Percentiles rank a stretch among this genome's conserved stretches.
These are phyloP conservation scores for Herpetomonas tarakana DNA, from an alignment of 208 protist genomes.

Conservation along the genomic window DNA sequence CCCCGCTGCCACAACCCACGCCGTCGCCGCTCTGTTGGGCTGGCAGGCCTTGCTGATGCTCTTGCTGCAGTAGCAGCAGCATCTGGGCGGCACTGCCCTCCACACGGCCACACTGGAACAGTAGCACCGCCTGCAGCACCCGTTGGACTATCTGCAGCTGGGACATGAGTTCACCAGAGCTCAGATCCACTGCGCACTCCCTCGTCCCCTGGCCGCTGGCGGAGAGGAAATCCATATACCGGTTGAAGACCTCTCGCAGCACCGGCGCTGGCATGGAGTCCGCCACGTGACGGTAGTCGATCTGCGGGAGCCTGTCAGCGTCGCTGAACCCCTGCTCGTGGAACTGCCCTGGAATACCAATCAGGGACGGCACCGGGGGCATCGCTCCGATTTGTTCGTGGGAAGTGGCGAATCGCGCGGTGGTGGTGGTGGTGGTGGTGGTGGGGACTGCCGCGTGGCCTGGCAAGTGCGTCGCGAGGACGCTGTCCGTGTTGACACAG, in stretches of 20 bases:
- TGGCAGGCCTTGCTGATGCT: no score
- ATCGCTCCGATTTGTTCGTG: no score
- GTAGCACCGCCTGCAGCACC: not conserved
- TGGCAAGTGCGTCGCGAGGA: no score
- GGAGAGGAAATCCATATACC: slow-evolving; percentile 3
- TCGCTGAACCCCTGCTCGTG: not conserved
- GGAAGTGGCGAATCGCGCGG: no score
- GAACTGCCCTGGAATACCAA: not conserved
- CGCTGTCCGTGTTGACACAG: no score
- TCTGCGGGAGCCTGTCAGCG: not conserved
- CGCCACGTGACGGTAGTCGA: not conserved
- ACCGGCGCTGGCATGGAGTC: slow-evolving; percentile 3
- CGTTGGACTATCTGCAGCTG: not conserved
- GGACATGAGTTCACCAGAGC: not conserved
- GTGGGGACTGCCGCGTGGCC: no score
- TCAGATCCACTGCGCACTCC: not conserved
- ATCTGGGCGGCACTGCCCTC: not conserved
- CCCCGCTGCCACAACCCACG: no score
- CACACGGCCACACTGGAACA: slow-evolving; percentile 1
- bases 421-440: no score
- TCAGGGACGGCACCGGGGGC: no score
- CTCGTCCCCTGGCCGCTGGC: not conserved
- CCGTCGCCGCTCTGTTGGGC: no score
- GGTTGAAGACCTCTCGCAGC: slow-evolving; percentile 11
- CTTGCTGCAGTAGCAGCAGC: slow-evolving; percentile 1